Evolutionary conservation across 352 stramenopile genomes (phyloP), one percentile per base, ranked within the genome.

Genomic region (Saprolegnia parasitica): DNA sequence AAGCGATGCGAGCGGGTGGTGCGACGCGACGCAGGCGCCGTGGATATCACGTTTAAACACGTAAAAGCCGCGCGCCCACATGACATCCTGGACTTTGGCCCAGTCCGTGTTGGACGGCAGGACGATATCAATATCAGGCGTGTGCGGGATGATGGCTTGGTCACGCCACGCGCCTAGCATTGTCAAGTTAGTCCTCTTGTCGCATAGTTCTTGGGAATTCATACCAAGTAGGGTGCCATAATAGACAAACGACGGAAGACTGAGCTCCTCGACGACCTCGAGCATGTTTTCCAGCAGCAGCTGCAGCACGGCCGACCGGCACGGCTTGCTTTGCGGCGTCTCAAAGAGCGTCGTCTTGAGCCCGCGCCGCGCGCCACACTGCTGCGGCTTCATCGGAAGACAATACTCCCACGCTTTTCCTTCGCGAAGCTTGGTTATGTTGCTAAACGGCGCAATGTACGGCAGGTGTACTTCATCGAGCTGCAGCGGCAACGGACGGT

Each of bases 41-140:
- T 40, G 52, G 52, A 60, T 60, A 24, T 60, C 24, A 60, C 35
- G 24, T 20, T 60, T 11, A 24, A 60, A 60, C 13, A 60, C 52
- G 20, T 60, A 60, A 60, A 60, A 60, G 24, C 52, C 52, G 1
- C 52, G 52, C 3, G 24, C 24, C 52, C 52, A 60, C 52, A 60
- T 60, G 35, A 9, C 35, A 8, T 35, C 52, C 9, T 60, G 24
- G 3, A 60, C 52, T 16, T 3, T 18, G 3, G 24, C 4, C 52
- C 52, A 60, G 35, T 60, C 52, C 13, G 52, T 60, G 52, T 11
- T n/a, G 3, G 52, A 35, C 24, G 52, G 52, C 24, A 60, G 13
- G 13, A 60, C 35, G 9, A 60, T 40, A 9, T 60, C 52, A 60
- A 60, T 60, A 9, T 60, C 52, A 3, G 11, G 52, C 3, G 52